phyloP scores from a whole-genome alignment of 768 basidiomycete genomes.

The Mycena floridula region DNA sequence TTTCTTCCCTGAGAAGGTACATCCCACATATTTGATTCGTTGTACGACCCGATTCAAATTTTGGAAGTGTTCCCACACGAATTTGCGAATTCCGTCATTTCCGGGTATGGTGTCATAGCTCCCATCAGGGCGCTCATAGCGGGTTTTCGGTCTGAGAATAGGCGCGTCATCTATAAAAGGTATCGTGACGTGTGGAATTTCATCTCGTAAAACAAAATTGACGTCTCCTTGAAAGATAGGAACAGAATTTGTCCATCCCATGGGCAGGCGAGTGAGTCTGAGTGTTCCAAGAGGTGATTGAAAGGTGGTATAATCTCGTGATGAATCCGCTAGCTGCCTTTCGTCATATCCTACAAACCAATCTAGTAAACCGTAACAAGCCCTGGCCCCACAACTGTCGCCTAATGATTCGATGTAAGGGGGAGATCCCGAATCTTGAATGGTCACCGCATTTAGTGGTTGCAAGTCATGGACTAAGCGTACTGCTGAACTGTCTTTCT shows the following conservation, averaged over 20 bases:
- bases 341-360: slow-evolving; percentile 23
- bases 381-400: too few species aligned
- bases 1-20: slow-evolving; percentile 22
- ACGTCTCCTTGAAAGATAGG: slow-evolving; percentile 25
- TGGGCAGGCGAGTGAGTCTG: slow-evolving; percentile 17
- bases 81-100: slow-evolving; percentile 17
- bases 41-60: slow-evolving; percentile 17
- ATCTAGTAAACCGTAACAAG: slow-evolving; percentile 15
- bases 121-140: slow-evolving; percentile 12
- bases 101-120: slow-evolving; percentile 15
- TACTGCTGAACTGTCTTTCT: too few species aligned
- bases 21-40: slow-evolving; percentile 13
- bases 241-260: slow-evolving; percentile 26
- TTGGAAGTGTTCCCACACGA: slow-evolving; percentile 22
- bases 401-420: too few species aligned
- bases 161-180: slow-evolving; percentile 24
- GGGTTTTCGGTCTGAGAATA: slow-evolving; percentile 14
- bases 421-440: too few species aligned
- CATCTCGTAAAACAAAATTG: slow-evolving; percentile 15
- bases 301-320: slow-evolving; percentile 26
- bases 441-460: too few species aligned
- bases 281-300: slow-evolving; percentile 17
- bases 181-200: too few species aligned
- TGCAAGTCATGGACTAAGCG: too few species aligned
- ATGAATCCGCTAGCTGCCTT: slow-evolving; percentile 14